These are phyloP conservation scores for Pichia nakasei DNA, from an alignment of 805 yeast species.

Conservation along the genomic window DNA sequence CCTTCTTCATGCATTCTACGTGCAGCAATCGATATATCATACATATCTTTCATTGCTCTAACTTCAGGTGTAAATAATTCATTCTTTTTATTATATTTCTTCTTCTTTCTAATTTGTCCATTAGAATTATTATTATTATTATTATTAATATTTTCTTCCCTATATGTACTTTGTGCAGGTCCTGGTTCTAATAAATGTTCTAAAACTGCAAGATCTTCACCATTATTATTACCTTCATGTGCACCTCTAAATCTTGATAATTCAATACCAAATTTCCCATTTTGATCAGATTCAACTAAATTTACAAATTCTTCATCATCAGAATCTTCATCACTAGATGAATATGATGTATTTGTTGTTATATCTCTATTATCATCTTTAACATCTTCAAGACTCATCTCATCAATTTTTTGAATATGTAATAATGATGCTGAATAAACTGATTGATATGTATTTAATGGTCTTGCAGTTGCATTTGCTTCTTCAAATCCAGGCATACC, in stretches of 20 bases:
- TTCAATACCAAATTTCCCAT: constrained; percentile 2
- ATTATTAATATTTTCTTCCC: background rate
- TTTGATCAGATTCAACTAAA: background rate
- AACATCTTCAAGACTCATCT: background rate
- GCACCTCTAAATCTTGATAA: background rate
- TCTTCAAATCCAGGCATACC: constrained; percentile 6
- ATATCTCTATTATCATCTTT: background rate
- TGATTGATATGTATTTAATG: constrained; percentile 1
- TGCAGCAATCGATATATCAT: constrained; percentile 53
- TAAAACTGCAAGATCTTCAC: constrained; percentile 2
- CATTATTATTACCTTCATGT: background rate
- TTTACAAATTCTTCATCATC: background rate
- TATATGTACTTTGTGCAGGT: constrained; percentile 1
- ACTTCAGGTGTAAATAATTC: constrained; percentile 48
- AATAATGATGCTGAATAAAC: constrained; percentile 4
- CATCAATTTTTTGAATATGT: background rate
- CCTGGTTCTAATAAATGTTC: constrained; percentile 7
- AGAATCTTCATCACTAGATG: constrained; percentile 1
- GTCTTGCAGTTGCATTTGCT: background rate
- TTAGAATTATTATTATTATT: background rate
- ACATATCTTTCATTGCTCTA: constrained; percentile 49
- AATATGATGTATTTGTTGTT: background rate
- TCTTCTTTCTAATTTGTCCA: constrained; percentile 12
- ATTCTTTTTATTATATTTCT: background rate
- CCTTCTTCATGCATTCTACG: constrained; percentile 49